These are phyloP conservation scores for Penicillium sp. DNA, from an alignment of 2,329 filamentous ascomycete species.

Conservation along the genomic window DNA sequence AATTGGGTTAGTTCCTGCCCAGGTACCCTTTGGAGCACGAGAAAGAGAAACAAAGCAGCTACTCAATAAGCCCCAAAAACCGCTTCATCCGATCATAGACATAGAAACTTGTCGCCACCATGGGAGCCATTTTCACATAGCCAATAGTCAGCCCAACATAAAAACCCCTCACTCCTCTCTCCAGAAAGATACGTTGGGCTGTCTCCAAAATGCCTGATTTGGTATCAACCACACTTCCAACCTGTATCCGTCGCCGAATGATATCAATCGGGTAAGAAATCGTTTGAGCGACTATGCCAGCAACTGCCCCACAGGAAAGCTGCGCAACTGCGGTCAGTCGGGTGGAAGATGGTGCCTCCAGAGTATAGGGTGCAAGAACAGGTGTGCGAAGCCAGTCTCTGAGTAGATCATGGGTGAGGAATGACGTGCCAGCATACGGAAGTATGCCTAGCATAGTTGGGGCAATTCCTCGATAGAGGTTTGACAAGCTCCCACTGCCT, in stretches of 20 bases:
- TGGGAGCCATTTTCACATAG: slow-evolving; percentile 89
- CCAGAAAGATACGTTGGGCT: slow-evolving; percentile 67
- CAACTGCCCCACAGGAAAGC: slow-evolving; percentile 64
- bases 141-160: slow-evolving; percentile 92
- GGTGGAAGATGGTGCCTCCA: slow-evolving; percentile 55
- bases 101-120: slow-evolving; percentile 73
- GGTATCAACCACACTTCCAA: slow-evolving; percentile 88
- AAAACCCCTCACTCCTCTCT: slow-evolving; percentile 77
- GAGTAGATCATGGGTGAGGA: slow-evolving; percentile 87
- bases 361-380: slow-evolving; percentile 69
- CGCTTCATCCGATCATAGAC: slow-evolving; percentile 58
- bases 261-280: slow-evolving; percentile 92
- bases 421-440: slow-evolving; percentile 92
- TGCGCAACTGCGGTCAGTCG: background rate
- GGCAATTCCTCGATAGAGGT: slow-evolving; percentile 93
- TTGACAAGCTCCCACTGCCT: slow-evolving; percentile 64
- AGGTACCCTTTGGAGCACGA: too few relatives aligned
- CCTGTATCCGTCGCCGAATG: slow-evolving; percentile 89
- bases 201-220: slow-evolving; percentile 80
- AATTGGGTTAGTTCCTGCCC: background rate
- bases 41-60: background rate
- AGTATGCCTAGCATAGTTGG: slow-evolving; percentile 93
- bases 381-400: slow-evolving; percentile 80
- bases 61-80: background rate
- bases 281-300: slow-evolving; percentile 86